Base-by-base conservation (phyloP, 225 moss, liverwort and hornwort species). In the Rhytidiadelphus loreus region DNA sequence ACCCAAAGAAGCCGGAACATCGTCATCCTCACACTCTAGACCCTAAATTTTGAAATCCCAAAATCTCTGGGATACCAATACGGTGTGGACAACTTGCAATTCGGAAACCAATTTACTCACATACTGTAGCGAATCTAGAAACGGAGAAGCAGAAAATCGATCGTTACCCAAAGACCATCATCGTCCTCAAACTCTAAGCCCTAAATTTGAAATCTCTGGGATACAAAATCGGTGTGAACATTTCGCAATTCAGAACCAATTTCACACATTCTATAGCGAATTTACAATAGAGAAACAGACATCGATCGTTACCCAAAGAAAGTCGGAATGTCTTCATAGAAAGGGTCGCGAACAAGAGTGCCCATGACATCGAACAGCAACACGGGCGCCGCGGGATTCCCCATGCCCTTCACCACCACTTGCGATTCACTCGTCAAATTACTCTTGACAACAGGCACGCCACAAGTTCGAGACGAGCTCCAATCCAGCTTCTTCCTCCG, bases 311-410 rank as follows among this genome's bases (percentile, higher is more conserved):
- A 99, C 99, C 96, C 96, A 24, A 99, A 99, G 86, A 89, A 97
- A 43, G 95, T 94, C 39, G 99, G 97, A 90, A 99, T 96, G 85
- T 95, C 95, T 88, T 96, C 96, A 89, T 94, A 96, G 87, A 99
- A 99, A 29, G 99, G 99, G 87, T 99, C 99, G 18, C 93, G 95
- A 72, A 99, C 94, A 83, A 99, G 94, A 46, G 99, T 99, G 63
- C 93, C 99, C 99, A 99, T 99, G n/a, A 97, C 96, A 71, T 99
- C 97, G 62, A 99, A 72, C 91, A 99, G 80, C 89, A 99, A 87
- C 87, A 97, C 93, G 22, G 88, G 92, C 79, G 77, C 82, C 88
- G 71, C 28, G 53, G 84, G 87, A 81, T 86, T 90, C 85, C 43
- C 66, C 81, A 87, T 84, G 48, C 33, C 81, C 52, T 82, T 86